Percentiles rank a stretch among this genome's conserved stretches.
phyloP scores from a whole-genome alignment of 164 flowering plant species.

The Annona squamosa region DNA sequence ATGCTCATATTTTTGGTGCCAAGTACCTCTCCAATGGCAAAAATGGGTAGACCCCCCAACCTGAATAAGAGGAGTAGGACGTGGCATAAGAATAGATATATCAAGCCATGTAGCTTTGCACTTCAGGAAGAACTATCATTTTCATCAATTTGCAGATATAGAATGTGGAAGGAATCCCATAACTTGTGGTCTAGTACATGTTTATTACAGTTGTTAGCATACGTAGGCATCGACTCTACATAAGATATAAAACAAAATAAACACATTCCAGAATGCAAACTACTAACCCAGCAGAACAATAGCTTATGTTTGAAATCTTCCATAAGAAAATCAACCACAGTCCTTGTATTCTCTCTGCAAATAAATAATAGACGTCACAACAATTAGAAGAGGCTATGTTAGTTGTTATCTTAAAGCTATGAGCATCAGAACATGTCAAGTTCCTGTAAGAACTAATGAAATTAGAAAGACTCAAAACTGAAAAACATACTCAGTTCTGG shows the following conservation, averaged over 20 bases:
- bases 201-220: background rate
- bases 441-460: background rate
- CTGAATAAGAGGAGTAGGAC: too few species aligned
- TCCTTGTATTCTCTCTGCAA: conserved; percentile 57
- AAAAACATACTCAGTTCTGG: conserved; percentile 54
- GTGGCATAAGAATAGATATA: background rate
- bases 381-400: background rate
- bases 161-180: background rate
- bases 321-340: conserved; percentile 52
- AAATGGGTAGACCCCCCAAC: too few species aligned
- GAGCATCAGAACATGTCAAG: background rate
- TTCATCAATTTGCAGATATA: background rate
- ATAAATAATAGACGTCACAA: conserved; percentile 2
- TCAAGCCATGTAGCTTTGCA: background rate
- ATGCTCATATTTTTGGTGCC: too few species aligned
- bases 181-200: background rate
- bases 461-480: background rate
- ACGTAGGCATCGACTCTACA: background rate
- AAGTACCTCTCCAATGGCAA: too few species aligned
- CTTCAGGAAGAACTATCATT: background rate
- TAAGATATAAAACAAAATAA: background rate
- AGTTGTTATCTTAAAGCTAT: background rate
- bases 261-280: background rate
- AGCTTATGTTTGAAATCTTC: conserved; percentile 57
- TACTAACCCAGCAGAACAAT: conserved; percentile 80